Base-by-base conservation (phyloP, 345 rosid species). In the Citrus mangshanensis region DNA sequence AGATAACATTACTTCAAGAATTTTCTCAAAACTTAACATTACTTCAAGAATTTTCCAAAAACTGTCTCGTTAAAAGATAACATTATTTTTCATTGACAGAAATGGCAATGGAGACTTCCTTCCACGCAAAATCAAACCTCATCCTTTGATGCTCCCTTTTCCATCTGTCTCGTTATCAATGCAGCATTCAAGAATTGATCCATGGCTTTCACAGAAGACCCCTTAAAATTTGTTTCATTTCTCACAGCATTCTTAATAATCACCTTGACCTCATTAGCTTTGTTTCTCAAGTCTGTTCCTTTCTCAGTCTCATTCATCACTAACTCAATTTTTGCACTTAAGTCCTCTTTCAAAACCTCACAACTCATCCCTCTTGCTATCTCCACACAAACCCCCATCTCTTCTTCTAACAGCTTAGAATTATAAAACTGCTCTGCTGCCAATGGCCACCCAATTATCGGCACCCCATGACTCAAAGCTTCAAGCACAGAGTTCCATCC, bases 271-370 rank as follows among this genome's bases (percentile, higher is more conserved):
- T 86, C 85, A 0, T 42, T 3, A 74, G 91, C 92, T 78, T 69
- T 89, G 28, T 71, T 84, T 78, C 85, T 89, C 80, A 90, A 85
- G 64, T 79, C 85, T 80, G 27, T 69, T 66, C 93, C 91, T 54
- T 80, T 85, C 68, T 72, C 86, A 9, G 80, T 85, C 42, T 86
- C 89, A 34, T 78, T 83, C 96, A 82, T 89, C 74, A 84, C 93
- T 88, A 79, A 16, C 21, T 82, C 85, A 54, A 91, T 87, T 80
- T 86, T 90, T 5, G 56, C 67, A 72, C 60, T 85, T 27, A 91
- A 54, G 24, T 82, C 88, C 63, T 86, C 85, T 19, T 81, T 69
- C 65, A 7, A 1, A 72, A 86, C 87, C 25, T 67, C 82, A 58
- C 73, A 62, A 0, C 2, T 64, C 28, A 49, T 80, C 46, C 87